Evolutionary conservation across 2,329 filamentous ascomycete genomes (phyloP).

Genomic region (Ophiosphaerella herpotricha): DNA sequence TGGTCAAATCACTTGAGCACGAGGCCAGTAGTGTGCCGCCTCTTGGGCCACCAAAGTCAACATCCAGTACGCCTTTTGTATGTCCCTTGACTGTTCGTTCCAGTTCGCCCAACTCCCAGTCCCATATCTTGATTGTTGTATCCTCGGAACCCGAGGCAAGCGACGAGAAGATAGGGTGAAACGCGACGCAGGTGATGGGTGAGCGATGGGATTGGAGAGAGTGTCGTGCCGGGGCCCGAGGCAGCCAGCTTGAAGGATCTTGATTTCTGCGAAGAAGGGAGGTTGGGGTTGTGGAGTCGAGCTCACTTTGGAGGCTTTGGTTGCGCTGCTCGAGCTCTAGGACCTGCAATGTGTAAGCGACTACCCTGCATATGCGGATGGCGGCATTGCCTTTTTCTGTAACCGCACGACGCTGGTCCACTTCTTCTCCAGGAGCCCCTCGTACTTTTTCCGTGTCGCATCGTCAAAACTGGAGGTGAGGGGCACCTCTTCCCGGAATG

Average conservation of each 20-base stretch:
- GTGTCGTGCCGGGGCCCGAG: constrained; percentile 79
- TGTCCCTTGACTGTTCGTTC: constrained; percentile 91
- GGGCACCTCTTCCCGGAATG: constrained; percentile 76
- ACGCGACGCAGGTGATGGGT: constrained; percentile 84
- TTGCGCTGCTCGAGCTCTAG: constrained; percentile 87
- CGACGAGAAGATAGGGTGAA: constrained; percentile 89
- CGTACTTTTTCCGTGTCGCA: constrained; percentile 88
- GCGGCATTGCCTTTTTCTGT: constrained; percentile 76
- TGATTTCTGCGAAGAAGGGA: constrained; percentile 79
- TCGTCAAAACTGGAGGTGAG: constrained; percentile 77
- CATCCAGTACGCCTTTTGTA: constrained; percentile 83
- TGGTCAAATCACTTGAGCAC: constrained; percentile 86
- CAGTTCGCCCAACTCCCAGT: constrained; percentile 91
- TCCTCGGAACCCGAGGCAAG: constrained; percentile 91
- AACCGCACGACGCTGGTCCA: constrained; percentile 95
- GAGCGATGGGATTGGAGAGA: constrained; percentile 81
- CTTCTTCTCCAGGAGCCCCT: constrained; percentile 93
- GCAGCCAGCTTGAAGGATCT: constrained; percentile 85
- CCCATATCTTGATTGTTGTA: constrained; percentile 94
- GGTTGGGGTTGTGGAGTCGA: constrained; percentile 80
- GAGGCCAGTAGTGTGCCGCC: constrained; percentile 79
- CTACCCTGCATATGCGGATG: background rate
- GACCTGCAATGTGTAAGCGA: constrained; percentile 62
- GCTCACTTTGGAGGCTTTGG: constrained; percentile 74
- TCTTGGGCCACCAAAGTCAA: constrained; percentile 86